Evolutionary conservation across 1,284 basidiomycete genomes (phyloP).

Genomic region (Puccinia sorghi): DNA sequence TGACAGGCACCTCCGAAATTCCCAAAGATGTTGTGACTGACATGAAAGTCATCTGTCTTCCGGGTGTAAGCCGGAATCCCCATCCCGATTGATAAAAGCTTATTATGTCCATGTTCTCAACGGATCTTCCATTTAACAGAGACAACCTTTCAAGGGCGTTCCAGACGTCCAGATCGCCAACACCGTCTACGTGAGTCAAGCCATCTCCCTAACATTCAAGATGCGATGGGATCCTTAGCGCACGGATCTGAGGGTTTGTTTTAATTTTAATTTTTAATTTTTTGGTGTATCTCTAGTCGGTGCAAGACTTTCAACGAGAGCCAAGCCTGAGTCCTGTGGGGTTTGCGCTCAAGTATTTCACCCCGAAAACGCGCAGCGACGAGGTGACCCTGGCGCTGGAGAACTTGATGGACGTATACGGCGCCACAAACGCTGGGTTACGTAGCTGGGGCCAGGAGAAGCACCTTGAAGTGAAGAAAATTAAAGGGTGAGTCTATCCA

Average conservation of each 20-base stretch:
- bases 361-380: neutral
- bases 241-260: no score
- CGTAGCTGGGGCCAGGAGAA: neutral
- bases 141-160: slow-evolving; percentile 5
- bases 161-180: neutral
- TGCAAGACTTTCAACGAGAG: neutral
- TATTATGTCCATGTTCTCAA: neutral
- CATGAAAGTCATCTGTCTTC: neutral
- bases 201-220: neutral
- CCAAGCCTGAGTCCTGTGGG: slow-evolving; percentile 6
- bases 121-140: neutral
- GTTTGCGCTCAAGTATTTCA: slow-evolving; percentile 18
- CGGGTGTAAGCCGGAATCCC: neutral
- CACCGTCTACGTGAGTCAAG: neutral
- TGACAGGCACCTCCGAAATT: neutral
- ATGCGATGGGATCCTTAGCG: no score
- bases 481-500: slow-evolving; percentile 19
- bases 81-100: neutral
- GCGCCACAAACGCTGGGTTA: slow-evolving; percentile 17
- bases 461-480: neutral
- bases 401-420: neutral
- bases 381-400: neutral
- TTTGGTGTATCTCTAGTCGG: neutral
- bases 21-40: neutral
- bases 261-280: no score